A percentile compares a stretch with the other conserved stretches of the same genome.
Conservation (phyloP, 441 rosid species). For the Biscutella auriculata region DNA sequence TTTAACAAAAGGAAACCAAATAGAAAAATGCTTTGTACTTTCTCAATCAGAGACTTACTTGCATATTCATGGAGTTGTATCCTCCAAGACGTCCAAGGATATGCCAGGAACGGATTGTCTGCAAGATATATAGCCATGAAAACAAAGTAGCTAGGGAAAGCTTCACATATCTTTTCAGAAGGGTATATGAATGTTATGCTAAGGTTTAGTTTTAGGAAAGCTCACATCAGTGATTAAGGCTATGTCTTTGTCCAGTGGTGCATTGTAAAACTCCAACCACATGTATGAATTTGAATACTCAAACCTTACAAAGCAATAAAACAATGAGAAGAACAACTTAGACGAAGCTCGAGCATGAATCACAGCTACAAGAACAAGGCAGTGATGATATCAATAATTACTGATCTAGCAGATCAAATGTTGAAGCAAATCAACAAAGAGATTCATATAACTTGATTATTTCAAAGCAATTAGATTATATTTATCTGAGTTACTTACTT, state of each 20-base stretch:
- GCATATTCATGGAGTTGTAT: constrained; percentile 96
- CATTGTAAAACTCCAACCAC: constrained; percentile 86
- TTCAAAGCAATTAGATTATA: background rate
- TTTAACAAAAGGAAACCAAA: background rate
- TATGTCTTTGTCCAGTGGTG: constrained; percentile 65
- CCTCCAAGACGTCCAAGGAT: constrained; percentile 93
- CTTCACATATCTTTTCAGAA: background rate
- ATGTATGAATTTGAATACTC: constrained; percentile 73
- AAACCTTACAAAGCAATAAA: constrained; percentile 39
- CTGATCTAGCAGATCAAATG: background rate
- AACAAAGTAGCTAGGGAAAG: constrained; percentile 1
- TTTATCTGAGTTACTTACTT: constrained; percentile 41
- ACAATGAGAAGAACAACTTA: no score
- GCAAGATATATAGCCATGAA: constrained; percentile 17
- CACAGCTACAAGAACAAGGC: background rate
- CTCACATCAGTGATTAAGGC: constrained; percentile 75
- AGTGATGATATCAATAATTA: background rate
- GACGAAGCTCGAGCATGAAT: no score
- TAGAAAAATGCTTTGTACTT: background rate
- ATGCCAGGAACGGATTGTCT: constrained; percentile 89
- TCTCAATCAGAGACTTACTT: constrained; percentile 34
- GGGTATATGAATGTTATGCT: background rate
- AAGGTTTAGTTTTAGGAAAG: constrained; percentile 3
- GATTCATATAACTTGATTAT: background rate
- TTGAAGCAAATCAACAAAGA: background rate